Evolutionary conservation across 805 yeast genomes (phyloP).

Genomic region (Candida krabiensis): DNA sequence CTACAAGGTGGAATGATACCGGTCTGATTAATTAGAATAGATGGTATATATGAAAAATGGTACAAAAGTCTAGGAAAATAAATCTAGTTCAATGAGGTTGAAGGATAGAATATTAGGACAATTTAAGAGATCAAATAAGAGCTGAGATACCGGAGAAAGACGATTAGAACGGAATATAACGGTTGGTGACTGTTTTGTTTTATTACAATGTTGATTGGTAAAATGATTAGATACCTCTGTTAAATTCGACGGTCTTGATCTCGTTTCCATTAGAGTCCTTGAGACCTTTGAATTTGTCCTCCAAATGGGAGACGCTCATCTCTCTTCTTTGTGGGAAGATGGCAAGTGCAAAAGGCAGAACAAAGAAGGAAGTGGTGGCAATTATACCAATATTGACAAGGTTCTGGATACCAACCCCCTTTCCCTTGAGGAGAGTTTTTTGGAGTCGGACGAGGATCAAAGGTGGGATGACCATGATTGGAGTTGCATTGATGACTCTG

Average conservation of each 20-base stretch:
- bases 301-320: slow-evolving; percentile 60
- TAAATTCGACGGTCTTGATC: slow-evolving; percentile 71
- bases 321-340: slow-evolving; percentile 88
- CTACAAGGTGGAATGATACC: too few species aligned
- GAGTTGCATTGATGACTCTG: slow-evolving; percentile 94
- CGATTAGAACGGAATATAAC: too few species aligned
- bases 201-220: too few species aligned
- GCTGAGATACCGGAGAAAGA: too few species aligned
- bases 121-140: too few species aligned
- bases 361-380: slow-evolving; percentile 80
- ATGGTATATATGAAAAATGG: too few species aligned
- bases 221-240: slow-evolving; percentile 78
- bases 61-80: too few species aligned
- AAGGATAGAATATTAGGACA: too few species aligned
- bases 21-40: too few species aligned
- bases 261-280: slow-evolving; percentile 61
- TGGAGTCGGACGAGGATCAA: slow-evolving; percentile 78
- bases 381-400: slow-evolving; percentile 82
- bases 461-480: slow-evolving; percentile 97
- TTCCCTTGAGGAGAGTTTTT: slow-evolving; percentile 64
- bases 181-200: too few species aligned
- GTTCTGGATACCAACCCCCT: slow-evolving; percentile 63
- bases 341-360: slow-evolving; percentile 91
- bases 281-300: slow-evolving; percentile 58
- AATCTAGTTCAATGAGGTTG: too few species aligned